Evolutionary conservation across 2,329 filamentous ascomycete species (phyloP).

Genomic region (Exophiala viscosa): DNA sequence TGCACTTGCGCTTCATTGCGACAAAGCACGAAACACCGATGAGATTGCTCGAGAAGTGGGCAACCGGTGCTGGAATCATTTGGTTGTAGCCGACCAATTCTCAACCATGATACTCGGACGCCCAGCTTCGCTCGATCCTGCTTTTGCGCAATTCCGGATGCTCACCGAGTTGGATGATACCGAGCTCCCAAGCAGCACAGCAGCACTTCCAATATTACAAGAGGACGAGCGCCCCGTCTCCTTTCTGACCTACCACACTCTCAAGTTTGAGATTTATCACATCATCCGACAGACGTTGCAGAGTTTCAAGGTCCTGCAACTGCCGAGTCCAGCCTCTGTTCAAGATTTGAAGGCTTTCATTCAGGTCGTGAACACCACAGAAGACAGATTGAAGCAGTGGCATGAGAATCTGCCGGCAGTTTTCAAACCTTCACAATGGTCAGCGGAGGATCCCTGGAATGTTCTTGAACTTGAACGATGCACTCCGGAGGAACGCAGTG

Average conservation of each 20-base stretch:
- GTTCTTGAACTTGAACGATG: slow-evolving; percentile 11
- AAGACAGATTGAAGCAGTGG: slow-evolving; percentile 12
- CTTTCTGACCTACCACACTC: slow-evolving; percentile 29
- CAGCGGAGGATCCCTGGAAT: slow-evolving; percentile 7
- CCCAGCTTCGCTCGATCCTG: slow-evolving; percentile 10
- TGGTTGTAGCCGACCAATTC: slow-evolving; percentile 32
- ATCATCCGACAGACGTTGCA: slow-evolving; percentile 31
- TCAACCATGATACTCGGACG: slow-evolving; percentile 30
- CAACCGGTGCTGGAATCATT: slow-evolving; percentile 33
- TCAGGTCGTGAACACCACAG: slow-evolving; percentile 13
- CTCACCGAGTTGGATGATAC: slow-evolving; percentile 12
- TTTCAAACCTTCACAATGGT: slow-evolving; percentile 8
- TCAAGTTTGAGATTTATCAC: slow-evolving; percentile 31
- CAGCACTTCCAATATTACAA: background rate
- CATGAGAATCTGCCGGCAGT: slow-evolving; percentile 9
- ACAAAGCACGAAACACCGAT: slow-evolving; percentile 6
- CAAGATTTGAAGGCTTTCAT: slow-evolving; percentile 10
- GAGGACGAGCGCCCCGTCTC: background rate
- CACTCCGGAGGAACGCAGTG: background rate
- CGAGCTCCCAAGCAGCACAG: slow-evolving; percentile 3
- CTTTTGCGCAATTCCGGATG: slow-evolving; percentile 9
- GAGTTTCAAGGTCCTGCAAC: slow-evolving; percentile 21
- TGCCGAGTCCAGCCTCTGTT: slow-evolving; percentile 8
- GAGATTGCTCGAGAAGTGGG: slow-evolving; percentile 29
- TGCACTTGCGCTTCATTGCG: slow-evolving; percentile 25